Base-by-base conservation (phyloP, 1,139 yeast species). In the Nakaseomyces glabratus region DNA sequence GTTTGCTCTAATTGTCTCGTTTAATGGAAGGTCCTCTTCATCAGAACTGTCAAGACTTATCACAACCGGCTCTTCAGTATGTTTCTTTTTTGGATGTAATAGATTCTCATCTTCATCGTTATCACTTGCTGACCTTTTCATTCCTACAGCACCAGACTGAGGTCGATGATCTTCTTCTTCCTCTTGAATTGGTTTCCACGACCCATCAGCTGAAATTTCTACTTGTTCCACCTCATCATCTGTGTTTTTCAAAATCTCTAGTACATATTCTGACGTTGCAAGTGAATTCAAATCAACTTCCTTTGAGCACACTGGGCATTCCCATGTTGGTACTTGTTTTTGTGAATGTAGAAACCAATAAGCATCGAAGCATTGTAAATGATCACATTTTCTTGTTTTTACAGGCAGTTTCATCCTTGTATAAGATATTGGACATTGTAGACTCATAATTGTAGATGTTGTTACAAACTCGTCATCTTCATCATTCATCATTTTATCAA, bases 321-420 rank as follows among this genome's bases (percentile, higher is more conserved):
- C 59, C 84, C 85, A 79, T 0, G 74, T 66, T 0, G 86, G 76
- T 1, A 72, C 62, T 47, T 73, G 79, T 34, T 64, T 61, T 49
- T 80, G 90, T 21, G 77, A 63, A 39, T 70, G 67, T n/a, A 81
- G 49, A 48, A 67, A 81, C 35, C 76, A 69, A 19, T 63, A 53
- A 0, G 76, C 78, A 57, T 81, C 93, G 56, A 80, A 80, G 48
- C 90, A 80, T 47, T 73, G 78, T n/a, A 76, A 56, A 52, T 81
- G 93, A 24, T 68, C 61, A 55, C 90, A 81, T 37, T 59, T 63
- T 0, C 65, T 59, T 2, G 82, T 71, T 46, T 73, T 71, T 2
- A 69, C 71, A 0, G 93, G 90, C 39, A 65, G 59, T 38, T 63
- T 62, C 68, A 81, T 73, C 40, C 76, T 62, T 11, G 69, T 64